A percentile compares a stretch with the other conserved stretches of the same genome.
These are phyloP conservation scores for Seminavis robusta DNA, from an alignment of 108 stramenopile genomes.

Conservation along the genomic window DNA sequence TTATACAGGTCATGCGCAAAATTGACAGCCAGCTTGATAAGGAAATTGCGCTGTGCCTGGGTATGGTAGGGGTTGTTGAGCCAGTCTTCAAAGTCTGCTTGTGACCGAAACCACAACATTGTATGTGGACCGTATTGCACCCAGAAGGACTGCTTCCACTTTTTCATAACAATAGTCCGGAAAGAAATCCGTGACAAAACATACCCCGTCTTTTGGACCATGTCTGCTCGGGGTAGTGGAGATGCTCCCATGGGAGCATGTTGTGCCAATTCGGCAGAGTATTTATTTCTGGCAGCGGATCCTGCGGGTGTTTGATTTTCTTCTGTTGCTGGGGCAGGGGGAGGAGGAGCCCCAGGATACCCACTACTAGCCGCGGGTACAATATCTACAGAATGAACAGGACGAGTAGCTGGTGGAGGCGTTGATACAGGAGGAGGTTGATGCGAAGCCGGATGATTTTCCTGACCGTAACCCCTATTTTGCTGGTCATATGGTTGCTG, in stretches of 20 bases:
- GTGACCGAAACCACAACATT: slow-evolving; percentile 74
- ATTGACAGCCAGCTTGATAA: slow-evolving; percentile 85
- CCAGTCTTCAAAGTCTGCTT: slow-evolving; percentile 83
- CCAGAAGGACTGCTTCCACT: slow-evolving; percentile 92
- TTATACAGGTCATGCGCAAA: slow-evolving; percentile 88
- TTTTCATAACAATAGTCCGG: slow-evolving; percentile 84
- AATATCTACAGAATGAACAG: slow-evolving; percentile 27
- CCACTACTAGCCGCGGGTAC: neutral
- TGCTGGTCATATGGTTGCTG: no score
- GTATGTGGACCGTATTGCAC: slow-evolving; percentile 77
- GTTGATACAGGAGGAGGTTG: slow-evolving; percentile 31
- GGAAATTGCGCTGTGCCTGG: slow-evolving; percentile 65
- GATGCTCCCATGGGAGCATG: slow-evolving; percentile 44
- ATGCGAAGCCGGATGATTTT: neutral
- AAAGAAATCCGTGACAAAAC: slow-evolving; percentile 82
- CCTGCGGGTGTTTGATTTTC: neutral
- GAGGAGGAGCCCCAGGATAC: no score
- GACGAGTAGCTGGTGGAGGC: slow-evolving; percentile 30
- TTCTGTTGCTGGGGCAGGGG: no score
- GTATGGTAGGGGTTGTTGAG: slow-evolving; percentile 85
- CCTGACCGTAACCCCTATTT: slow-evolving; percentile 1
- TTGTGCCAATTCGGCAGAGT: slow-evolving; percentile 33
- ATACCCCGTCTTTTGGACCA: slow-evolving; percentile 70
- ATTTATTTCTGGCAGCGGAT: slow-evolving; percentile 22
- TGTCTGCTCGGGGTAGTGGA: slow-evolving; percentile 62